Percentiles rank a stretch among this genome's conserved stretches.
phyloP scores from a whole-genome alignment of 805 yeast genomes.

The Candida sphagnicola region DNA sequence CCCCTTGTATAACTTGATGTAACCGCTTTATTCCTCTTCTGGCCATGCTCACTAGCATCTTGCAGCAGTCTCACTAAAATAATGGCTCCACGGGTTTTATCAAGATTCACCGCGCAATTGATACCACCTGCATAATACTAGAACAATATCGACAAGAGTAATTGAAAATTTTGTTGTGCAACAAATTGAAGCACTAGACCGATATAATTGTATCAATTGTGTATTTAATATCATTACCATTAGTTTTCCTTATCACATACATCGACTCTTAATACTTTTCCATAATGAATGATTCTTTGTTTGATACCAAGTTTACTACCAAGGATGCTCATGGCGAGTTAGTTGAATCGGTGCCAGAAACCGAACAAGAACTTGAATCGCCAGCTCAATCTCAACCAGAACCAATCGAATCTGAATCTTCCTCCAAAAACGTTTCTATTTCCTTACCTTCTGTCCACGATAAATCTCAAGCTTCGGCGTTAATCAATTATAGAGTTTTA shows the following conservation, averaged over 20 bases:
- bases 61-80: too few species aligned
- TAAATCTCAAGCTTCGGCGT: conserved; percentile 23
- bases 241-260: not conserved
- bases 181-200: not conserved
- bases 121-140: not conserved
- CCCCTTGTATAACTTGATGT: too few species aligned
- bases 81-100: too few species aligned
- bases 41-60: too few species aligned
- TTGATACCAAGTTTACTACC: conserved; percentile 28
- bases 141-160: not conserved
- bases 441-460: conserved; percentile 26
- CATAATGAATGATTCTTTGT: conserved; percentile 29
- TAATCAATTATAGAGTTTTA: conserved; percentile 49
- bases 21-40: too few species aligned
- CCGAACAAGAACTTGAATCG: conserved; percentile 2
- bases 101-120: too few species aligned
- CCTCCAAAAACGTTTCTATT: conserved; percentile 8
- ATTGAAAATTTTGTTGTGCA: conserved; percentile 1
- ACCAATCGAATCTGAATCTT: conserved; percentile 3
- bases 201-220: not conserved
- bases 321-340: conserved; percentile 5
- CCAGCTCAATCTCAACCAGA: not conserved
- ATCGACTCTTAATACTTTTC: not conserved
- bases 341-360: conserved; percentile 1
- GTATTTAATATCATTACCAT: not conserved